These are phyloP conservation scores for Hypoxylon sp. DNA, from an alignment of 2,329 filamentous ascomycete genomes.

Conservation along the genomic window DNA sequence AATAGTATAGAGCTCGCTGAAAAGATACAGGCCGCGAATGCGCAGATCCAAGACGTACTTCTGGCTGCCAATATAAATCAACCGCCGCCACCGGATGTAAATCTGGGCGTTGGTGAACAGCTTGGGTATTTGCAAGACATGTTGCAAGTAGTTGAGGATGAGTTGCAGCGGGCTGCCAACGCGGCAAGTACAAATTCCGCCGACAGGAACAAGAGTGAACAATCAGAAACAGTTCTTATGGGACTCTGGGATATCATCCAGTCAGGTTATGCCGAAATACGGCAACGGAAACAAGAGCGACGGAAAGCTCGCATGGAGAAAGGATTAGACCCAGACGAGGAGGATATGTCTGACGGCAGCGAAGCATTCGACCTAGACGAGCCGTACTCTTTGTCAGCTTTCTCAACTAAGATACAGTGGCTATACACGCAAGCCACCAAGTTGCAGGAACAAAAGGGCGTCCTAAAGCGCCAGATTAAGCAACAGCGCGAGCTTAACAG, in stretches of 20 bases:
- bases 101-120: constrained; percentile 75
- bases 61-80: constrained; percentile 63
- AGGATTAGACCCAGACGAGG: constrained; percentile 71
- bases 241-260: constrained; percentile 72
- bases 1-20: constrained; percentile 63
- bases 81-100: constrained; percentile 70
- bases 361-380: constrained; percentile 72
- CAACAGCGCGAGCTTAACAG: constrained; percentile 94
- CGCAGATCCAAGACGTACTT: constrained; percentile 73
- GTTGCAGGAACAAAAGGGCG: constrained; percentile 88
- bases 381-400: constrained; percentile 79
- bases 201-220: constrained; percentile 62
- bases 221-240: constrained; percentile 69
- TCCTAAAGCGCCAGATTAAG: constrained; percentile 92
- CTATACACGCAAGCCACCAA: constrained; percentile 82
- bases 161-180: constrained; percentile 58
- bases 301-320: constrained; percentile 68
- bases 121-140: constrained; percentile 76
- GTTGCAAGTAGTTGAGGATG: constrained; percentile 65
- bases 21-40: constrained; percentile 74
- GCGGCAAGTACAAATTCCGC: constrained; percentile 52
- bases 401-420: constrained; percentile 83
- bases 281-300: constrained; percentile 68
- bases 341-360: constrained; percentile 74
- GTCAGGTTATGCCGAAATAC: constrained; percentile 68